Percentiles rank a stretch among this genome's conserved stretches.
phyloP scores from a whole-genome alignment of 2,329 filamentous ascomycete species.

The Aureobasidium leucospermi region DNA sequence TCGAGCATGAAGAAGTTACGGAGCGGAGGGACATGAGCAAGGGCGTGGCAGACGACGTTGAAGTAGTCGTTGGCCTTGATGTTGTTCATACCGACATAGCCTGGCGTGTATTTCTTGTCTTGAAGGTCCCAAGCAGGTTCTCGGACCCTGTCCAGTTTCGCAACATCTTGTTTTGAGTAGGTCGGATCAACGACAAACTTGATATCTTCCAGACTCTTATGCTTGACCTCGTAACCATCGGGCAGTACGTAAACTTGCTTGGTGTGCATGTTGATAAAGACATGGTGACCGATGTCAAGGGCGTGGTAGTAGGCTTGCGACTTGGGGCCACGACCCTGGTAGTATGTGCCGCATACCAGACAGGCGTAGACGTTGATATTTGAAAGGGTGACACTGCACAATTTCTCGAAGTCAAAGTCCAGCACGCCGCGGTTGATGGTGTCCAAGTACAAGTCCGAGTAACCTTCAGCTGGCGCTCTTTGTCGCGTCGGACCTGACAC shows the following conservation, averaged over 20 bases:
- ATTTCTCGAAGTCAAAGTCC: slow-evolving; percentile 98
- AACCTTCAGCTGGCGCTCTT: slow-evolving; percentile 73
- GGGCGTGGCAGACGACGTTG: slow-evolving; percentile 86
- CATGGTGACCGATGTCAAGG: slow-evolving; percentile 89
- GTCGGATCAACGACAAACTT: slow-evolving; percentile 94
- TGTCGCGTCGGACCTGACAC: slow-evolving; percentile 55
- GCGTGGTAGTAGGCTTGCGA: slow-evolving; percentile 98
- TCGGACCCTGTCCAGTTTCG: slow-evolving; percentile 62
- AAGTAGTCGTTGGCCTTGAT: slow-evolving; percentile 99
- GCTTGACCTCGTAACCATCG: slow-evolving; percentile 94
- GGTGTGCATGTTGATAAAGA: slow-evolving; percentile 95
- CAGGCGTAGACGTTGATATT: slow-evolving; percentile 99
- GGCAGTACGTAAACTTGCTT: slow-evolving; percentile 88
- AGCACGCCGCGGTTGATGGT: slow-evolving; percentile 89
- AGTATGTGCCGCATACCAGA: slow-evolving; percentile 96
- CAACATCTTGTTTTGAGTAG: slow-evolving; percentile 73
- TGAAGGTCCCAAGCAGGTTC: slow-evolving; percentile 66
- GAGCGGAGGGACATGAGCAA: slow-evolving; percentile 82
- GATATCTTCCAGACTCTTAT: slow-evolving; percentile 92
- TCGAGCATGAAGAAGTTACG: slow-evolving; percentile 90
- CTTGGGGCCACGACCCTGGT: slow-evolving; percentile 84
- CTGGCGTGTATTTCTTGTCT: slow-evolving; percentile 81
- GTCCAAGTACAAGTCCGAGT: slow-evolving; percentile 93
- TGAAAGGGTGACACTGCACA: slow-evolving; percentile 89
- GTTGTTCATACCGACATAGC: slow-evolving; percentile 98